Percentiles rank a stretch among this genome's conserved stretches.
Evolutionary conservation across 169 alveolate genomes (phyloP).

Genomic region (Plasmodium vivax): DNA sequence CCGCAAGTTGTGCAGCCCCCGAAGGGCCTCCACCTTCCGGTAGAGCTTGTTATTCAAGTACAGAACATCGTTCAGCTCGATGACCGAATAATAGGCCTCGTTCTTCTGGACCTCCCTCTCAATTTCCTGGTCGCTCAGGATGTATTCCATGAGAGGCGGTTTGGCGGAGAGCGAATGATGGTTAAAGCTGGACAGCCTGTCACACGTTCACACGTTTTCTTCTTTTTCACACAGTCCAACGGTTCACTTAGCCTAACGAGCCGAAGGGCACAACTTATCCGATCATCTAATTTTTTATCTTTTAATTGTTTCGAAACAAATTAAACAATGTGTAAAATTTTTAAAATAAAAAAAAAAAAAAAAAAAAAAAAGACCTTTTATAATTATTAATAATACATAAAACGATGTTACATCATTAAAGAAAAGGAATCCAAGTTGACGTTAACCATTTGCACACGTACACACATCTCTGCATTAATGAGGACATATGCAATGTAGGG

Average conservation of each 20-base stretch:
- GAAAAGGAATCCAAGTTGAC: not conserved
- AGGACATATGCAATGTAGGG: not conserved
- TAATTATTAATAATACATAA: not conserved
- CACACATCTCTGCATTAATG: not conserved
- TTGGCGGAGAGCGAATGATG: not conserved
- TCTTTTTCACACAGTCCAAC: not conserved
- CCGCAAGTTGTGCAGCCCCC: constrained; percentile 35
- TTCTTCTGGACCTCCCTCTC: constrained; percentile 28
- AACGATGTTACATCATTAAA: not conserved
- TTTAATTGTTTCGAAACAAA: not conserved
- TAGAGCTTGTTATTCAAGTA: constrained; percentile 55
- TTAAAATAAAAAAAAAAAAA: not conserved
- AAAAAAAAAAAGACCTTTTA: not conserved
- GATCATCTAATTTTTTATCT: not conserved
- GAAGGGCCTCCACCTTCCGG: constrained; percentile 22
- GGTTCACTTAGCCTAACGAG: not conserved
- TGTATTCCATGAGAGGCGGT: constrained; percentile 20
- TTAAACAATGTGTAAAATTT: constrained; percentile 4
- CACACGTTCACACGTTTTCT: not conserved
- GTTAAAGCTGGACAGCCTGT: not conserved
- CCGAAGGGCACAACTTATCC: not conserved
- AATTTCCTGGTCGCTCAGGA: constrained; percentile 58
- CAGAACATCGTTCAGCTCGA: constrained; percentile 66
- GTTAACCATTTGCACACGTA: not conserved
- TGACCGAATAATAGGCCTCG: constrained; percentile 46